Evolutionary conservation across 257 asterid species (phyloP), one percentile per base, ranked within the genome.

Genomic region (Solanum rostratum): DNA sequence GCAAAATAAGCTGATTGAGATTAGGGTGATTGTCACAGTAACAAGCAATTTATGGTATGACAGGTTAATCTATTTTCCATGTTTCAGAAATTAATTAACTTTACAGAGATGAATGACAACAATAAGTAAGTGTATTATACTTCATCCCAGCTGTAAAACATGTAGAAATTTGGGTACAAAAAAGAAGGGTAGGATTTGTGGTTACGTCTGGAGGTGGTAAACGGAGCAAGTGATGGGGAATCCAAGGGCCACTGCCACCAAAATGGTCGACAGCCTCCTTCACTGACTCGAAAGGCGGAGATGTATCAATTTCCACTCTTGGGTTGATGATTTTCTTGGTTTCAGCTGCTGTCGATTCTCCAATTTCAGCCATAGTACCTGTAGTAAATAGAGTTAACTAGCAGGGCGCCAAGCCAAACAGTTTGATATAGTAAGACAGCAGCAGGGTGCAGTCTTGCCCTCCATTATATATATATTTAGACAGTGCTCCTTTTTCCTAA

Each of bases 261-360:
- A 95, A 96, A 71, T 86, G 93, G 85, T 91, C 92, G 54, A 96
- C 98, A 11, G 99, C 99, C 89, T 96, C 98, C 91, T 95, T 95
- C 15, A 96, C 98, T 11, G 99, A 96, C 91, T 91, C 98, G 63
- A 96, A 93, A 6, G 98, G 98, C 57, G 97, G 97, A 24, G 98
- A 92, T 2, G 98, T 93, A 86, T 96, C 99, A 59, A 96, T 96
- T 83, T 93, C 98, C 24, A 87, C 97, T 76, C 98, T 88, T 0
- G 97, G 95, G 74, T 91, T 92, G 66, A 90, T 83, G 27, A 90
- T 68, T 85, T 89, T 92, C 55, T 91, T 90, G 29, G 89, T 91
- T 73, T 92, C 94, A 20, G 91, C 15, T 63, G 43, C 60, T 3
- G 52, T 76, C 41, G 87, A 81, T 86, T 89, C 91, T 84, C 84